A percentile compares a stretch with the other conserved stretches of the same genome.
Conservation (phyloP, 192 early-diverging fungal genomes). For the Backusella australiensis region DNA sequence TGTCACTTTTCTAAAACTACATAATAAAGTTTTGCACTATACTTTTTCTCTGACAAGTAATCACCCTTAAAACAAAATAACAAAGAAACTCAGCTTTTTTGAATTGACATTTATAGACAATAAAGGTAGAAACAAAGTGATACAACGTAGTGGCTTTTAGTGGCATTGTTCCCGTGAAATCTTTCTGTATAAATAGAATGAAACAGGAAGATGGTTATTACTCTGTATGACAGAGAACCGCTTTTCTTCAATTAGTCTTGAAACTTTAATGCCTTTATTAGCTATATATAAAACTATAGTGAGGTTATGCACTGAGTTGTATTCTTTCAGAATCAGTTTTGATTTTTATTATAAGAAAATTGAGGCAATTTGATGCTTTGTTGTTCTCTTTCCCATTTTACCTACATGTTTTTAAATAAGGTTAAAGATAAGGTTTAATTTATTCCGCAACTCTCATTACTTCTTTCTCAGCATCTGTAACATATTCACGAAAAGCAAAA, state of each 20-base stretch:
- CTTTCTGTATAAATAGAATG: not conserved
- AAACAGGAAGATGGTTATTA: not conserved
- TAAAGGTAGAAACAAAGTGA: not conserved
- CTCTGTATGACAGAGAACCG: too few species aligned
- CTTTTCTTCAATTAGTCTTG: not conserved
- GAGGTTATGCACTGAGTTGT: not conserved
- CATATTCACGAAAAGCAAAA: not conserved
- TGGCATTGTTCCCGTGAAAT: not conserved
- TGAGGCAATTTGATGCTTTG: not conserved
- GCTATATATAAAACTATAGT: not conserved
- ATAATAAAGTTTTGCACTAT: not conserved
- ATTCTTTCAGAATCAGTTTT: not conserved
- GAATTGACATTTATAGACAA: not conserved
- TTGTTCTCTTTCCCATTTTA: not conserved
- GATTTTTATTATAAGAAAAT: not conserved
- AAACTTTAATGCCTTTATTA: not conserved
- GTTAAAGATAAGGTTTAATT: conserved; percentile 1
- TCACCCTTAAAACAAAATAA: not conserved
- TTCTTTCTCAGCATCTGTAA: not conserved
- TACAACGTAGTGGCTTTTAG: not conserved
- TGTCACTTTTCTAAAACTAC: not conserved
- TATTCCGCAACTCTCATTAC: not conserved
- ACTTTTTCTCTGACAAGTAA: not conserved
- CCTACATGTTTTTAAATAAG: not conserved
- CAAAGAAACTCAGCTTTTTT: not conserved